Evolutionary conservation across 352 stramenopile species (phyloP), one percentile per base, ranked within the genome.

Genomic region (Saprolegnia diclina): DNA sequence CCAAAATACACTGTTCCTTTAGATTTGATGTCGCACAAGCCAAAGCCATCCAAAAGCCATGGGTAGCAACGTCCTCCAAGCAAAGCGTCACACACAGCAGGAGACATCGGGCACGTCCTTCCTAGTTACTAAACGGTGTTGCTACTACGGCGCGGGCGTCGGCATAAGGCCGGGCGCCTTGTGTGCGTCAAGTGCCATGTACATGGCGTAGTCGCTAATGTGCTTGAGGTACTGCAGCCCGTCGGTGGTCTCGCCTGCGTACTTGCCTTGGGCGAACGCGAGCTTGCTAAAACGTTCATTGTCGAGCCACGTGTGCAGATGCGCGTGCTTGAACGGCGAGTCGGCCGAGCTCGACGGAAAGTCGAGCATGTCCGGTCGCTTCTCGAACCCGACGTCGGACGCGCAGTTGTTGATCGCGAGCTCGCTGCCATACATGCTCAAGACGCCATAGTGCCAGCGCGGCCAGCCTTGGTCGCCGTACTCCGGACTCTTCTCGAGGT

Each of bases 401-500:
- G 56, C 42, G 56, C 56, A 64, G 35, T 29, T 4, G 1, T 32
- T 32, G 14, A 64, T 64, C 0, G 56, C 35, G 26, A 64, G n/a
- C 14, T 64, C 26, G 4, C 56, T 35, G 6, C 26, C 38, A 35
- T 64, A 64, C 56, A 64, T 64, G 18, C 26, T 64, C 35, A 64
- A 21, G 1, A 64, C 56, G 56, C 56, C 56, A 32, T 64, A 52
- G 56, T 64, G 56, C 56, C 56, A 64, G 16, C 37, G 32, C 7
- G 56, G 56, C 56, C 56, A 64, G 56, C 56, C 56, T 18, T 52
- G 38, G 26, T 64, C 22, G 56, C 11, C 35, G 4, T 64, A 64
- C 40, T 46, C 56, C 5, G 38, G 13, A n/a, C 35, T 52, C n/a
- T 64, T 64, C 24, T 64, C 56, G 7, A 21, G 22, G 18, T 64